Evolutionary conservation across 257 asterid genomes (phyloP).

Genomic region (Solanum arcanum): DNA sequence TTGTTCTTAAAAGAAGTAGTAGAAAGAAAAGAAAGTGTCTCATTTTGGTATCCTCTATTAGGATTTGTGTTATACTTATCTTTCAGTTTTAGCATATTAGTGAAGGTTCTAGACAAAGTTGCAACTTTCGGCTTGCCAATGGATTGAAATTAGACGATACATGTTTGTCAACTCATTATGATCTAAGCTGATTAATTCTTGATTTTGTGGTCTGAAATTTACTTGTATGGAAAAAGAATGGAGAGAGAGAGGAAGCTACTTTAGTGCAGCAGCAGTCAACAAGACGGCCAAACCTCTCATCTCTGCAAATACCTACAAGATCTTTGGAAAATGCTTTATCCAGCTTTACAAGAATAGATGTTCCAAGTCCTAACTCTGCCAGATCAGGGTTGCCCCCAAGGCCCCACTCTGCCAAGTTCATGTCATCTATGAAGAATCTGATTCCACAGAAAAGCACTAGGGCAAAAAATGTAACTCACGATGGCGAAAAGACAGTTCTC

Average conservation of each 20-base stretch:
- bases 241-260: constrained; percentile 56
- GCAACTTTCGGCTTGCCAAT: background rate
- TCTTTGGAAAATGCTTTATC: constrained; percentile 47
- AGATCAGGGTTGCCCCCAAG: constrained; percentile 83
- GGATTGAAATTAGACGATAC: background rate
- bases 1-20: background rate
- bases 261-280: constrained; percentile 39
- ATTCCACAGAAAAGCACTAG: constrained; percentile 72
- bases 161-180: background rate
- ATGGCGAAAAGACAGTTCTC: constrained; percentile 72
- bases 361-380: constrained; percentile 60
- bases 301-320: constrained; percentile 69
- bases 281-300: constrained; percentile 59
- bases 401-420: constrained; percentile 66
- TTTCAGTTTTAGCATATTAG: background rate
- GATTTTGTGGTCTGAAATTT: background rate
- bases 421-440: constrained; percentile 67
- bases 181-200: background rate
- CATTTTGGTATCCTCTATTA: background rate
- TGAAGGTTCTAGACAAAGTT: background rate
- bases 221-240: constrained; percentile 23
- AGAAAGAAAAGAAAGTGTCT: background rate
- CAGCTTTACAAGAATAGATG: constrained; percentile 46
- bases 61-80: background rate
- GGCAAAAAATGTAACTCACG: constrained; percentile 43